These are phyloP conservation scores for Chionographis japonica DNA, from an alignment of 106 monocot species.

Conservation along the genomic window DNA sequence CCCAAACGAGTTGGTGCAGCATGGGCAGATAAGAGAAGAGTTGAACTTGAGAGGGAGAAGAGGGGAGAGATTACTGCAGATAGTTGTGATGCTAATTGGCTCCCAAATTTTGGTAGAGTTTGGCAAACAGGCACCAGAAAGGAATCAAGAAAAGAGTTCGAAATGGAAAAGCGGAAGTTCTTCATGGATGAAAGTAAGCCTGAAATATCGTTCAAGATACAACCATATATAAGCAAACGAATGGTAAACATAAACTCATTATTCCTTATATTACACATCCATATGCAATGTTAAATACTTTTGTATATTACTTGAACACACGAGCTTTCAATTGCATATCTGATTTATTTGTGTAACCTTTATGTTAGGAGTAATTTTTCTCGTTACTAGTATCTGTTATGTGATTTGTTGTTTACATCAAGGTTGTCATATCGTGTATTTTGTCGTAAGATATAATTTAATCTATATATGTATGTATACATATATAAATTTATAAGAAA, in stretches of 20 bases:
- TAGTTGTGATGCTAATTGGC: slow-evolving; percentile 69
- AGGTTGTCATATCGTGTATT: no score
- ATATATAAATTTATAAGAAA: no score
- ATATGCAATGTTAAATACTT: no score
- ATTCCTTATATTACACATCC: no score
- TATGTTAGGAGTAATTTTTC: no score
- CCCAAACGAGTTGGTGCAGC: slow-evolving; percentile 95
- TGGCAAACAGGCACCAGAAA: slow-evolving; percentile 93
- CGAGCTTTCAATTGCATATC: no score
- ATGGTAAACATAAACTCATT: slow-evolving; percentile 38
- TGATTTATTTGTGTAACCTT: no score
- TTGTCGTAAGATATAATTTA: no score
- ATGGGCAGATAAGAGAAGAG: slow-evolving; percentile 89
- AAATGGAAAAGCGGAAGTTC: slow-evolving; percentile 44
- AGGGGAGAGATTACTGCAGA: slow-evolving; percentile 42
- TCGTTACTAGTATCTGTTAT: no score
- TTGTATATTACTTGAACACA: no score
- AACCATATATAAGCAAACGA: slow-evolving; percentile 93
- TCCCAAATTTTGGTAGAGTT: slow-evolving; percentile 96
- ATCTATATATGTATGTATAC: no score
- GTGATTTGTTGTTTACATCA: no score
- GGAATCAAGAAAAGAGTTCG: slow-evolving; percentile 88
- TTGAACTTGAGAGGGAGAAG: slow-evolving; percentile 83
- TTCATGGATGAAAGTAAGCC: slow-evolving; percentile 21
- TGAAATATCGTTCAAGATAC: slow-evolving; percentile 38